Evolutionary conservation across 2,329 filamentous ascomycete genomes (phyloP), one percentile per base, ranked within the genome.

Genomic region (Gremmenia infestans): DNA sequence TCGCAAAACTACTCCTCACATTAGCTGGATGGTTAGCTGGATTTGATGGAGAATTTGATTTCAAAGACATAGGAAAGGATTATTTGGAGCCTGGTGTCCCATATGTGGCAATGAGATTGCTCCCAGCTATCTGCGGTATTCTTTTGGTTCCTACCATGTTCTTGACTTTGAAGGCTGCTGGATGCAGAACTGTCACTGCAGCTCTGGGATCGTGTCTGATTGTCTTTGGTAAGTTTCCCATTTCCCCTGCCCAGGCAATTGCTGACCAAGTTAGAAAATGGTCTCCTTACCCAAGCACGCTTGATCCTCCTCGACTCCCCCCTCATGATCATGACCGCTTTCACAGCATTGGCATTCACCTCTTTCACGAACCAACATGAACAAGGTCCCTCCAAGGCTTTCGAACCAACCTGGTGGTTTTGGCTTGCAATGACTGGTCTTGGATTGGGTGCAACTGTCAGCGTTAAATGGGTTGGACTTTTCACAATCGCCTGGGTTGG

Each of bases 401-500:
- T 99, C 76, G 79, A 86, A 63, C 82, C 88, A 8, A 87, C 85
- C 67, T 99, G 94, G 94, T 99, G 94, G 94, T 97, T 97, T 76
- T 99, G 94, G 93, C 81, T 99, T 53, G 80, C 81, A 55, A 85
- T 90, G 70, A 95, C 89, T 46, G 94, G 94, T 65, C 76, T 99
- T 45, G 89, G 88, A 39, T 79, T 99, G 50, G 94, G 94, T 60
- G 87, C 93, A 50, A 97, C 94, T 7, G 83, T 87, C 60, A 97
- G 93, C 76, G 92, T 97, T 68, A 99, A 99, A 78, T 99, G 94
- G 94, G 94, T 99, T 69, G 94, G 94, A 50, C 80, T 99, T 52
- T 97, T 99, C 78, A 99, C 94, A 61, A 97, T 97, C 72, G 94
- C 93, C 49, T 99, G 94, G 94, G 91, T 99, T 64, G 94, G 94